Evolutionary conservation across 2,329 filamentous ascomycete genomes (phyloP), one percentile per base, ranked within the genome.

Genomic region (Scytalidium lignicola): DNA sequence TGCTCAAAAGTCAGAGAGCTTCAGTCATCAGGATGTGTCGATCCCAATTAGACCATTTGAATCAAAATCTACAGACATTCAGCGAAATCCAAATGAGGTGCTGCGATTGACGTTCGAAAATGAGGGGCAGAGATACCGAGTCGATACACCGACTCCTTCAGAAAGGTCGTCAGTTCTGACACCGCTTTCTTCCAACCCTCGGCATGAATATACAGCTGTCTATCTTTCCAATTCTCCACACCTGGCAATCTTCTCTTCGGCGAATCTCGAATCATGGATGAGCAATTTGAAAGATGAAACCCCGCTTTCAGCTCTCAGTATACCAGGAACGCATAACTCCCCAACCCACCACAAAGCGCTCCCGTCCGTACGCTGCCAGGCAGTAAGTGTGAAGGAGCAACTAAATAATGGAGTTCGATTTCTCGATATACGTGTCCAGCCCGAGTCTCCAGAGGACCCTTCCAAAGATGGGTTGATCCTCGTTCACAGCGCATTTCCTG

Each of bases 301-400:
- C 46, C 83, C 89, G 1, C 74, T 97, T 3, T 87, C 88, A 1
- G 78, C 85, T 2, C 80, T 99, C 44, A 93, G 87, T 44, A 93
- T 97, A 54, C 93, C 93, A 0, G 93, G 93, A 55, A 96, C 93
- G 0, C 93, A 99, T 74, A 97, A 99, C 71, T 89, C 88, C 17
- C 89, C 93, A 6, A 95, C 91, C 9, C 86, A 81, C 70, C 78
- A 95, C 73, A 78, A 81, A 44, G 91, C 93, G 12, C 78, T 96
- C 4, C 93, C 93, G 1, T 95, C 90, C 1, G 93, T 97, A 32
- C 86, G 93, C 37, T 97, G 93, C 68, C 93, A 99, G 70, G 85
- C 88, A 28, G 89, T 91, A 17, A 75, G 80, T 52, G 77, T 95
- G 4, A 74, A 76, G 44, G 81, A 85, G 47, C 93, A 99, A 69